Evolutionary conservation across 129 eudicot species (phyloP), one percentile per base, ranked within the genome.

Genomic region (Ambrosia trifida): DNA sequence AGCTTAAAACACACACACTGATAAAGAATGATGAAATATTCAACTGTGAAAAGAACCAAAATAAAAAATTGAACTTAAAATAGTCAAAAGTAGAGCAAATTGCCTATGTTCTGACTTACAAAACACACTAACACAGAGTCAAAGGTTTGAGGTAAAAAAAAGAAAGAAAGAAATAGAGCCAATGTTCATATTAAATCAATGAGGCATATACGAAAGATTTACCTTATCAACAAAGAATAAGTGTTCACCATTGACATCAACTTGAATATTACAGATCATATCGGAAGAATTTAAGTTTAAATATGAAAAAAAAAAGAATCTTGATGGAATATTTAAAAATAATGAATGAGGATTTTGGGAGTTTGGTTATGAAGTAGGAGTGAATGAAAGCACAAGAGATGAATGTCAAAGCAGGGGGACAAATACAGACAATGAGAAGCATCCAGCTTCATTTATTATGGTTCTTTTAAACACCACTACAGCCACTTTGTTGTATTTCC

Each of bases 211-310:
- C 12, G 56, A 56, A 35, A 33, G 6, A 44, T 18, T 66, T 80
- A 89, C 96, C 91, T 80, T 86, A 72, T 75, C 70, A 2, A 84
- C 80, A 44, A 69, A 69, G 75, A 89, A 84, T 65, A 75, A 78
- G 17, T 84, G 77, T 66, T 86, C 79, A 44, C 92, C 96, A 80
- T 86, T 86, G 59, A 86, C 75, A 69, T 84, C 92, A 62, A 84
- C 85, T 82, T 89, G 75, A 84, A 89, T 75, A 58, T 79, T 72
- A 77, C 75, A 72, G 18, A 51, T 74, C 70, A 64, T 73, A 70
- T 56, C 74, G 72, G 77, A 38, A 69, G 18, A 76, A 76, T 47
- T 43, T 5, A 72, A 11, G 14, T 11, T 53, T 41, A 43, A 19
- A 17, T 49, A 63, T 10, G 3, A 32, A 52, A 14, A 24, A 5